These are phyloP conservation scores for Oxytropis ochrocephala DNA, from an alignment of 306 rosid genomes.

Conservation along the genomic window DNA sequence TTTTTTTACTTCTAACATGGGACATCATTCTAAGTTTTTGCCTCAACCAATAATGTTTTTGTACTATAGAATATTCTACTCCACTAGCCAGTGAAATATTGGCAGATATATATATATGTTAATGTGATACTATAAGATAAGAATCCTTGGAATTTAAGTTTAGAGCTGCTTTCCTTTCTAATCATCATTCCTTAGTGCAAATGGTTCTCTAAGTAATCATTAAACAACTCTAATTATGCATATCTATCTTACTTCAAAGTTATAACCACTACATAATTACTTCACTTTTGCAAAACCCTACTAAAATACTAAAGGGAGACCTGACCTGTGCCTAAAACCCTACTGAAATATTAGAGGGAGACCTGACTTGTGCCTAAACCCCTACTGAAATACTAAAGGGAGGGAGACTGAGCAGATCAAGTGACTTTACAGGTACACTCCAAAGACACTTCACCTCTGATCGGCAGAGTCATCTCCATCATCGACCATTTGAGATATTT, in stretches of 20 bases:
- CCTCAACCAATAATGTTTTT: conserved; percentile 17
- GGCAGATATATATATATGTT: conserved; percentile 24
- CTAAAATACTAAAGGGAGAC: too few relatives aligned
- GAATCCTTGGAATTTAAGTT: background rate
- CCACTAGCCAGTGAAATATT: conserved; percentile 21
- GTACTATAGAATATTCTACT: conserved; percentile 34
- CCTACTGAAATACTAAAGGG: too few relatives aligned
- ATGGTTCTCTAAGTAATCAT: conserved; percentile 17
- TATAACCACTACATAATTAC: background rate
- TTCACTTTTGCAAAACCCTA: background rate
- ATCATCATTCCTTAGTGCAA: background rate
- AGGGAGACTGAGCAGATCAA: too few relatives aligned
- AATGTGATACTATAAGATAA: conserved; percentile 12
- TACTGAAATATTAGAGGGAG: too few relatives aligned
- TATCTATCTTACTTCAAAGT: conserved; percentile 18
- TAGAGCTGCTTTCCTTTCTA: conserved; percentile 8
- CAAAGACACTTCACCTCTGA: too few relatives aligned
- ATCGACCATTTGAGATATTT: too few relatives aligned
- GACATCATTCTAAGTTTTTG: conserved; percentile 21
- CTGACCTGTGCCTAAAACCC: too few relatives aligned
- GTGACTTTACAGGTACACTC: too few relatives aligned
- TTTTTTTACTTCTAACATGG: background rate
- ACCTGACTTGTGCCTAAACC: too few relatives aligned
- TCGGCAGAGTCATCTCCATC: too few relatives aligned
- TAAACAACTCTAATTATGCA: background rate